phyloP scores from a whole-genome alignment of 192 early-diverging fungal species.

The Chytriomyces sp. region DNA sequence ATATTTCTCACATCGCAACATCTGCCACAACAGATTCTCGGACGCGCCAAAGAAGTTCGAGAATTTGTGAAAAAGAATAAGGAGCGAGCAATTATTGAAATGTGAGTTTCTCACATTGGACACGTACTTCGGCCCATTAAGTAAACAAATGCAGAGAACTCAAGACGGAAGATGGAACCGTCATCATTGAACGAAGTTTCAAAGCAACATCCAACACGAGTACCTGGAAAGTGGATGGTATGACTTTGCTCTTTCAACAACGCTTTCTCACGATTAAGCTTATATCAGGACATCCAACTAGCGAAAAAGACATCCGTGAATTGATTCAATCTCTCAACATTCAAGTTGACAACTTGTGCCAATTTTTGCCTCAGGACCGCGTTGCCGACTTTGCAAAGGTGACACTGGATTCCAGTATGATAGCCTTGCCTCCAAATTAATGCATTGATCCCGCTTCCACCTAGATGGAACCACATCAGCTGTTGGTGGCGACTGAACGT shows the following conservation, averaged over 20 bases:
- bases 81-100: constrained; percentile 79
- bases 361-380: constrained; percentile 95
- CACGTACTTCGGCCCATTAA: too few relatives aligned
- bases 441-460: background rate
- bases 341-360: constrained; percentile 96
- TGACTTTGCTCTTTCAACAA: background rate
- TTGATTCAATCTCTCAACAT: constrained; percentile 70
- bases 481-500: constrained; percentile 82
- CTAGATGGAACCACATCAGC: constrained; percentile 74
- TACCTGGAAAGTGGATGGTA: constrained; percentile 82
- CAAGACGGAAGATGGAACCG: constrained; percentile 43
- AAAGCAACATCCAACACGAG: constrained; percentile 66
- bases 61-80: constrained; percentile 93
- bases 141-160: too few relatives aligned
- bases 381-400: constrained; percentile 91
- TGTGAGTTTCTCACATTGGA: too few relatives aligned
- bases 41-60: constrained; percentile 82
- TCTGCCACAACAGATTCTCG: constrained; percentile 81
- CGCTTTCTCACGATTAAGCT: background rate
- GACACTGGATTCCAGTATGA: too few relatives aligned
- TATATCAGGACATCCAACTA: constrained; percentile 53
- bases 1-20: too few relatives aligned
- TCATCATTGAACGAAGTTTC: constrained; percentile 36
- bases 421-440: too few relatives aligned
- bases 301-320: constrained; percentile 68